Conservation (phyloP, 305 asterid species). For the Rubia peregrina region DNA sequence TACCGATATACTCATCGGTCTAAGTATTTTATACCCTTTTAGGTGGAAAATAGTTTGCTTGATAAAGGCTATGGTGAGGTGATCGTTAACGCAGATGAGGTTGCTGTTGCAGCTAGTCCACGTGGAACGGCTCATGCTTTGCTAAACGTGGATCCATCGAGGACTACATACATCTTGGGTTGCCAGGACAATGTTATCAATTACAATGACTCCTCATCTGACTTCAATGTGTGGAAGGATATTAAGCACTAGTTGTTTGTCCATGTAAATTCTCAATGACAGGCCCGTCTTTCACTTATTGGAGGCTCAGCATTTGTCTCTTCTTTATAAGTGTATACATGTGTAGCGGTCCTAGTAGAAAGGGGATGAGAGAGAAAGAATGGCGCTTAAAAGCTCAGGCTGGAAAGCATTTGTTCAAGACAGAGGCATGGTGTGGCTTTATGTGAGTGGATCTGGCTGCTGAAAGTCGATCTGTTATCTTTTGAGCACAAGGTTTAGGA, state of each 20-base stretch:
- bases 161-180: conserved; percentile 59
- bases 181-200: conserved; percentile 63
- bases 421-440: not conserved
- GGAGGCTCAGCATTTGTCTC: not conserved
- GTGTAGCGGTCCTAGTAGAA: not conserved
- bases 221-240: conserved; percentile 77
- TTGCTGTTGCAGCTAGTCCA: conserved; percentile 64
- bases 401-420: not conserved
- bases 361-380: not conserved
- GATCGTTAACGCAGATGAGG: conserved; percentile 62
- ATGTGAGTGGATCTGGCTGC: not conserved
- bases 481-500: not conserved
- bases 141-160: conserved; percentile 48
- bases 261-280: not conserved
- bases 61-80: conserved; percentile 59
- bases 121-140: conserved; percentile 81
- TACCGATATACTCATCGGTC: not conserved
- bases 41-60: conserved; percentile 59
- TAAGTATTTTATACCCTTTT: conserved; percentile 14
- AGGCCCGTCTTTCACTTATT: not conserved
- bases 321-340: not conserved
- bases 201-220: conserved; percentile 47
- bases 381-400: not conserved
- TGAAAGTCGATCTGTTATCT: not conserved
- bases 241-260: conserved; percentile 24